Evolutionary conservation across 345 rosid genomes (phyloP).

Genomic region (Geranium brycei): DNA sequence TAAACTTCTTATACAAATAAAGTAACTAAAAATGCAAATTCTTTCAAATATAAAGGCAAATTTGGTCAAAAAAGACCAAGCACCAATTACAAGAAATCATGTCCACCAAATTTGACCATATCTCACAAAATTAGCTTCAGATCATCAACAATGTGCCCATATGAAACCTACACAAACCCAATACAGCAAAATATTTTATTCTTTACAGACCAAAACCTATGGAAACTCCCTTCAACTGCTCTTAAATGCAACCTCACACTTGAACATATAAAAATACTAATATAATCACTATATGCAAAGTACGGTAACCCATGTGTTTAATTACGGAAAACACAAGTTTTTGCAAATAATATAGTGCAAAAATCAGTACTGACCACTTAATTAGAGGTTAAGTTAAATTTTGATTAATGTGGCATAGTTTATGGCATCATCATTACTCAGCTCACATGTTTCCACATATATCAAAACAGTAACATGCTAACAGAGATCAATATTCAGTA

Average conservation of each 20-base stretch:
- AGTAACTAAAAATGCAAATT: not conserved
- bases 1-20: no score
- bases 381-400: slow-evolving; percentile 6
- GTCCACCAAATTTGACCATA: not conserved
- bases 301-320: slow-evolving; percentile 24
- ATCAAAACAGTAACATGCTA: slow-evolving; percentile 15
- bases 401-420: slow-evolving; percentile 11
- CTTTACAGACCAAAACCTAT: not conserved
- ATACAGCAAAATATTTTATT: not conserved
- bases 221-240: not conserved
- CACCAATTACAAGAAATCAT: not conserved
- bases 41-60: not conserved
- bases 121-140: not conserved
- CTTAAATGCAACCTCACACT: not conserved
- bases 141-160: not conserved
- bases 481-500: slow-evolving; percentile 10
- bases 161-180: not conserved
- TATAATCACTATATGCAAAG: slow-evolving; percentile 8
- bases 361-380: no score
- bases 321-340: slow-evolving; percentile 6
- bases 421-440: slow-evolving; percentile 11
- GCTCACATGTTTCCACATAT: slow-evolving; percentile 29
- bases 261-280: not conserved
- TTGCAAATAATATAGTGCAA: slow-evolving; percentile 11
- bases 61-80: no score